Conservation (phyloP, 768 basidiomycete species). For the Auriscalpium orientale region DNA sequence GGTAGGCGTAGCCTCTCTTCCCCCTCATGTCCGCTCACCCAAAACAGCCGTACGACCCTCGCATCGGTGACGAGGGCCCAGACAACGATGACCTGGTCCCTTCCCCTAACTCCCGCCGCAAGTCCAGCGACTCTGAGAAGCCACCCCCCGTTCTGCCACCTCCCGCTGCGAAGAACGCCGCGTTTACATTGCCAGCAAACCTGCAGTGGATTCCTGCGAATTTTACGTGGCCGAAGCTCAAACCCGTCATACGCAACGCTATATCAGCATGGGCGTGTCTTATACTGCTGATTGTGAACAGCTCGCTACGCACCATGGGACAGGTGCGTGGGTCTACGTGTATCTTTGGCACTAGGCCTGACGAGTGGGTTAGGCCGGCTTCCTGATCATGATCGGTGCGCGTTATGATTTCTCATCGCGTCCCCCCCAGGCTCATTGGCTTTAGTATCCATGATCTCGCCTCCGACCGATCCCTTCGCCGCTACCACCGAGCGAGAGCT, state of each 20-base stretch:
- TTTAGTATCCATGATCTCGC: slow-evolving; percentile 55
- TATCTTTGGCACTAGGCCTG: background rate
- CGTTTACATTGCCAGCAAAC: slow-evolving; percentile 20
- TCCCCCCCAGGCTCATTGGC: too few species aligned
- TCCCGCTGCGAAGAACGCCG: background rate
- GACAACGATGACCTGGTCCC: slow-evolving; percentile 3
- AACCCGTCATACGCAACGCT: slow-evolving; percentile 57
- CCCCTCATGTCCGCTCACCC: background rate
- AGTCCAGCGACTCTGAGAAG: background rate
- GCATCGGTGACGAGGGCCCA: slow-evolving; percentile 22
- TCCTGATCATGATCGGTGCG: slow-evolving; percentile 56
- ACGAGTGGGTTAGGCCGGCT: slow-evolving; percentile 40
- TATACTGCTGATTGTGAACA: slow-evolving; percentile 51
- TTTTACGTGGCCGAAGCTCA: slow-evolving; percentile 49
- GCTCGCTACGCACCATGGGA: slow-evolving; percentile 42
- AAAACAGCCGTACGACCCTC: slow-evolving; percentile 16
- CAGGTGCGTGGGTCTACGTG: slow-evolving; percentile 34
- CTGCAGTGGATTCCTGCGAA: slow-evolving; percentile 54
- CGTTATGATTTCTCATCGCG: background rate
- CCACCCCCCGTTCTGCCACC: background rate
- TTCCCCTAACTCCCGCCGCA: background rate
- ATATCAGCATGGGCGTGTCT: slow-evolving; percentile 54
- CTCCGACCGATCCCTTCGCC: slow-evolving; percentile 63
- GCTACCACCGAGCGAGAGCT: slow-evolving; percentile 59
- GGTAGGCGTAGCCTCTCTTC: background rate